phyloP scores from a whole-genome alignment of 371 early-diverging fungal genomes.

The Rhizomucor miehei region DNA sequence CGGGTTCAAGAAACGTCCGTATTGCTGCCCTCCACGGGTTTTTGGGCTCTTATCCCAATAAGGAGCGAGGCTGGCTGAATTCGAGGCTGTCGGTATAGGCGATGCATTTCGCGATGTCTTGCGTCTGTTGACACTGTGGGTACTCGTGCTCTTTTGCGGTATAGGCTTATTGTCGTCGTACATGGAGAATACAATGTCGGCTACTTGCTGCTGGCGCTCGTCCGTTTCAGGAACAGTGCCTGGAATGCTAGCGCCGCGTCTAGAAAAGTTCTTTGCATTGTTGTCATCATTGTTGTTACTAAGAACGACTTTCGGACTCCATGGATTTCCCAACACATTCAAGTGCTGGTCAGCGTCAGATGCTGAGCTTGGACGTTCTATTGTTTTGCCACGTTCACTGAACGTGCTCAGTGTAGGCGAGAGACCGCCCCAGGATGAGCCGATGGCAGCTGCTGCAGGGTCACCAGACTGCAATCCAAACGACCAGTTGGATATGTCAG shows the following conservation, averaged over 20 bases:
- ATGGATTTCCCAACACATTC: constrained; percentile 1
- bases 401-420: constrained; percentile 42
- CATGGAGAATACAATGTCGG: constrained; percentile 53
- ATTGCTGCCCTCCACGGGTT: constrained; percentile 10
- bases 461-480: constrained; percentile 10
- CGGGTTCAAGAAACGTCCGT: constrained; percentile 38
- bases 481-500: constrained; percentile 48
- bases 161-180: constrained; percentile 32
- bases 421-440: constrained; percentile 21
- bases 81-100: constrained; percentile 26
- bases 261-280: constrained; percentile 12
- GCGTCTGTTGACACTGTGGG: constrained; percentile 6
- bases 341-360: constrained; percentile 42
- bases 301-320: constrained; percentile 20
- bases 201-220: constrained; percentile 35
- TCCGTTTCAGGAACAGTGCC: constrained; percentile 57
- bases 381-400: constrained; percentile 32
- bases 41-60: constrained; percentile 5
- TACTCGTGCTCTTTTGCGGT: constrained; percentile 13
- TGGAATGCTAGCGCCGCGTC: constrained; percentile 38
- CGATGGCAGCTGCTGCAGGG: neutral
- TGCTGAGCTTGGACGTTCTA: constrained; percentile 51
- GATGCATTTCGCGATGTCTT: constrained; percentile 16
- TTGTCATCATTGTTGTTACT: constrained; percentile 38
- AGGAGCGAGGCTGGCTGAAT: constrained; percentile 13